Conservation (phyloP, 2,329 filamentous ascomycete species). For the Zasmidium cellare region DNA sequence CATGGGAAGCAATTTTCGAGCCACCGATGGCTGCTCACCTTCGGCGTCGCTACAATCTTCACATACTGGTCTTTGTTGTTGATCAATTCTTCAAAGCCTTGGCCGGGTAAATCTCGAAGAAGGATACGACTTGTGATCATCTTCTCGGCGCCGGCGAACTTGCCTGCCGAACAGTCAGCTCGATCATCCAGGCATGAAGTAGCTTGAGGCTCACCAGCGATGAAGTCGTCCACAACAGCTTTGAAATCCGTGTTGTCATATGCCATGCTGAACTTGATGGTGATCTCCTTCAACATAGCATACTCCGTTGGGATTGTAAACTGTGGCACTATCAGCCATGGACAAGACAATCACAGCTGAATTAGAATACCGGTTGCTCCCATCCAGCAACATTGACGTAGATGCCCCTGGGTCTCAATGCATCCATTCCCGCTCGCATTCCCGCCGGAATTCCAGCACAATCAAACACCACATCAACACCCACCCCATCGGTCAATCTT, state of each 20-base stretch:
- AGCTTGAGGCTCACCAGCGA: neutral
- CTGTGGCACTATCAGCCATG: constrained; percentile 5
- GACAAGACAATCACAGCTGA: neutral
- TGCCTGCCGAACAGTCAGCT: neutral
- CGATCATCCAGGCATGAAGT: too few species aligned
- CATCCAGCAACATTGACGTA: constrained; percentile 24
- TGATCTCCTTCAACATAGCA: constrained; percentile 23
- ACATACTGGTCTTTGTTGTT: constrained; percentile 13
- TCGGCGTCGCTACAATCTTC: constrained; percentile 15
- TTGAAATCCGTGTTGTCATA: constrained; percentile 20
- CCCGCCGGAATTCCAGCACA: constrained; percentile 18
- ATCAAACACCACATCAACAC: constrained; percentile 24
- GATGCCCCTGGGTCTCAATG: constrained; percentile 12
- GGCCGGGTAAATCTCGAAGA: constrained; percentile 1
- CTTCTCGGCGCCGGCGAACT: constrained; percentile 8
- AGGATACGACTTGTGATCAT: constrained; percentile 15
- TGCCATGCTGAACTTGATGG: constrained; percentile 16
- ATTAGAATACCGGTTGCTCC: constrained; percentile 17
- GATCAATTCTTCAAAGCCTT: constrained; percentile 13
- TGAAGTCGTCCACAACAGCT: constrained; percentile 10
- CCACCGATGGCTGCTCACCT: neutral
- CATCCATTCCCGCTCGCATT: constrained; percentile 18
- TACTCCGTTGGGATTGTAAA: constrained; percentile 7
- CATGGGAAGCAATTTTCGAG: neutral
- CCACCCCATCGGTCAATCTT: constrained; percentile 14